phyloP scores from a whole-genome alignment of 768 basidiomycete species.

The Rubroboletus satanas region DNA sequence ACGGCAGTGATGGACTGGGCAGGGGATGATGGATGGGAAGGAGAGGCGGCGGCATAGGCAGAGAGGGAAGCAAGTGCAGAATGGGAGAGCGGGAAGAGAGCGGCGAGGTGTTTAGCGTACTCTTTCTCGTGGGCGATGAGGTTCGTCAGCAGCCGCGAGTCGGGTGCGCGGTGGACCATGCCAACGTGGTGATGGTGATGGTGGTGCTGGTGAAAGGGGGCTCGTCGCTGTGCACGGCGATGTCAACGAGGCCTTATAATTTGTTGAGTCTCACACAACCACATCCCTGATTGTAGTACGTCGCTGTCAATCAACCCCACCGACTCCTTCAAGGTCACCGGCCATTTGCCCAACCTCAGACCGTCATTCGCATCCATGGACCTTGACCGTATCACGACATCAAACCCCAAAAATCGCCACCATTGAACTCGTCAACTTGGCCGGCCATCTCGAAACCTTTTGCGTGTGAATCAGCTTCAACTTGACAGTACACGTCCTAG shows the following conservation, averaged over 20 bases:
- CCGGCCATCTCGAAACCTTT: too few relatives aligned
- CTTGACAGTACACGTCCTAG: too few relatives aligned
- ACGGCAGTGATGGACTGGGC: conserved; percentile 36
- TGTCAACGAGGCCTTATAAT: background rate
- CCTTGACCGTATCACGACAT: too few relatives aligned
- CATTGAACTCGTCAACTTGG: too few relatives aligned
- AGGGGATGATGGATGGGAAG: conserved; percentile 29
- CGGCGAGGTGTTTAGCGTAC: conserved; percentile 56
- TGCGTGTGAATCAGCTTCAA: too few relatives aligned
- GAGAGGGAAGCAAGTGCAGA: conserved; percentile 61
- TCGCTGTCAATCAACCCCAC: too few relatives aligned
- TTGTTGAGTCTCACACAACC: background rate
- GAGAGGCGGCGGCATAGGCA: conserved; percentile 68
- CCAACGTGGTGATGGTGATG: background rate
- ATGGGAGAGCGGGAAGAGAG: conserved; percentile 56
- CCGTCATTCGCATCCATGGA: too few relatives aligned
- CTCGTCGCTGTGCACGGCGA: background rate
- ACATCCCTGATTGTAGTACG: background rate
- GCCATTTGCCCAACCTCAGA: too few relatives aligned
- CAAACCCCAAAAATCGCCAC: too few relatives aligned
- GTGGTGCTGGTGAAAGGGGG: background rate
- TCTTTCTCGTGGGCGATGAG: conserved; percentile 70
- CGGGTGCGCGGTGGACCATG: conserved; percentile 72
- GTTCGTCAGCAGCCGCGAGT: conserved; percentile 67
- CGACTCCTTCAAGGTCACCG: too few relatives aligned